Evolutionary conservation across 345 rosid species (phyloP).

Genomic region (Gossypium herbaceum): DNA sequence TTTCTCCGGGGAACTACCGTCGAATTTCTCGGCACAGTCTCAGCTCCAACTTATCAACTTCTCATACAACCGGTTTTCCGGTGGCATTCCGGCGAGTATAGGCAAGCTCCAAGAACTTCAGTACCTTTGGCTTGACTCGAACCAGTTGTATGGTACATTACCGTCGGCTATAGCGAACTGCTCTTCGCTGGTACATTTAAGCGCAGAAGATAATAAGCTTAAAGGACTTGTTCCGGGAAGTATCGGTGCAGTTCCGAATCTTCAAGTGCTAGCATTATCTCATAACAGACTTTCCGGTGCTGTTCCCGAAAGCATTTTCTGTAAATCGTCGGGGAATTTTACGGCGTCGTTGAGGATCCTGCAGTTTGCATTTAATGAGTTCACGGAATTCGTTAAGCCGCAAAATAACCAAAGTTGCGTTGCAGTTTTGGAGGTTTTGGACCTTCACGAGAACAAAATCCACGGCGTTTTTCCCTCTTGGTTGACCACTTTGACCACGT

Average conservation of each 20-base stretch:
- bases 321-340: conserved; percentile 31
- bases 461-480: conserved; percentile 55
- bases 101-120: conserved; percentile 52
- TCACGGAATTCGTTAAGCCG: conserved; percentile 70
- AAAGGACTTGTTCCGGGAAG: conserved; percentile 63
- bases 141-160: conserved; percentile 55
- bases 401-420: conserved; percentile 40
- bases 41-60: conserved; percentile 65
- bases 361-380: conserved; percentile 59
- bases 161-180: conserved; percentile 81
- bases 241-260: conserved; percentile 48
- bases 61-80: conserved; percentile 55
- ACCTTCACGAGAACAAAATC: conserved; percentile 71
- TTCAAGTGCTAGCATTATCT: conserved; percentile 62
- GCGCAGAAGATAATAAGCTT: conserved; percentile 57
- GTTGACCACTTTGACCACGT: conserved; percentile 55
- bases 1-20: conserved; percentile 57
- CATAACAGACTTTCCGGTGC: conserved; percentile 52
- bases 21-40: conserved; percentile 47
- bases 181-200: conserved; percentile 64
- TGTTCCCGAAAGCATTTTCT: conserved; percentile 47
- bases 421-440: conserved; percentile 57
- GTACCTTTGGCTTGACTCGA: conserved; percentile 68
- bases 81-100: conserved; percentile 51
- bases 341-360: conserved; percentile 48